These are phyloP conservation scores for Pseudogymnoascus sp. DNA, from an alignment of 2,329 filamentous ascomycete species.

Conservation along the genomic window DNA sequence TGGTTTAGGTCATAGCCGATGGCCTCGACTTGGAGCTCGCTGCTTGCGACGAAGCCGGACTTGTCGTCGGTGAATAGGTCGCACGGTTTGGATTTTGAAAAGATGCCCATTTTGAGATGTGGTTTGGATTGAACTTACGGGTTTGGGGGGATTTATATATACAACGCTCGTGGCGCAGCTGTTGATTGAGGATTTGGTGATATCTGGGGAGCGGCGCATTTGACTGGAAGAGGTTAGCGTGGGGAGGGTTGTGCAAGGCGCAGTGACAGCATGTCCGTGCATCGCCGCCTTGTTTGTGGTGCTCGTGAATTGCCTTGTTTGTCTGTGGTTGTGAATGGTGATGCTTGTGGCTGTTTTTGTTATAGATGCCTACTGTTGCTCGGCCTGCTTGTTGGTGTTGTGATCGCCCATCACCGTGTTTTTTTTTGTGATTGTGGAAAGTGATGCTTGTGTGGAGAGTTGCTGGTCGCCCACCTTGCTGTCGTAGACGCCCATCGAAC, in stretches of 20 bases:
- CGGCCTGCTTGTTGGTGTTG: neutral
- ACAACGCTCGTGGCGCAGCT: neutral
- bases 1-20: constrained; percentile 11
- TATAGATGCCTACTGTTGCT: neutral
- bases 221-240: neutral
- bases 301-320: too few species aligned
- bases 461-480: too few species aligned
- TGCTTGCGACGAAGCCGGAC: neutral
- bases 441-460: too few species aligned
- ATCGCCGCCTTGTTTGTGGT: neutral
- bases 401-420: neutral
- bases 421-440: too few species aligned
- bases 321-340: too few species aligned
- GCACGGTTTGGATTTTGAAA: neutral
- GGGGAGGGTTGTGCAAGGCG: neutral
- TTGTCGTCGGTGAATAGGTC: neutral
- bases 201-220: neutral
- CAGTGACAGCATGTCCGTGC: neutral
- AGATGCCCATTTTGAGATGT: neutral
- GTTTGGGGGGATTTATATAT: neutral
- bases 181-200: neutral
- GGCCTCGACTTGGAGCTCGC: constrained; percentile 5
- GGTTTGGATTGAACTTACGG: neutral
- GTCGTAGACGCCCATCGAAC: too few species aligned
- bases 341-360: too few species aligned